Evolutionary conservation across 78 protist species (phyloP).

Genomic region (Dictyostelium brefeldianum): DNA sequence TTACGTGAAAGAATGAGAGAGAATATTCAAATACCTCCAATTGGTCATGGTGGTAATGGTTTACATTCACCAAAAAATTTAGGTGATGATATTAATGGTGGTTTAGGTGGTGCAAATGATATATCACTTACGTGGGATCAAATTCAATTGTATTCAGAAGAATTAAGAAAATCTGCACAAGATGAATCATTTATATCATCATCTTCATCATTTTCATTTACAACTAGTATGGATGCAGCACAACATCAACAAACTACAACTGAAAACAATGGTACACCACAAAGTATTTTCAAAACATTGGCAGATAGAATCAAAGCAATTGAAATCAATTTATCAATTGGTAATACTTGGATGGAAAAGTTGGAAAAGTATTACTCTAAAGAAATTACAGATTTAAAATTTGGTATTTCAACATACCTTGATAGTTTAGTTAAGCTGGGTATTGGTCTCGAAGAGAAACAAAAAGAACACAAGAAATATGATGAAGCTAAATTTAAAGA

Average conservation of each 20-base stretch:
- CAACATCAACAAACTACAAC: not conserved
- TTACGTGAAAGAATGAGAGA: conserved; percentile 14
- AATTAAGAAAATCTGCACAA: not conserved
- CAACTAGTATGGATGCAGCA: not conserved
- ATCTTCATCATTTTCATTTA: conserved; percentile 3
- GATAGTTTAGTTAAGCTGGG: conserved; percentile 21
- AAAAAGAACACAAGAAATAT: not conserved
- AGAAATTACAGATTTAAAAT: not conserved
- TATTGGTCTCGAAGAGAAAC: conserved; percentile 10
- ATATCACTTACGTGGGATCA: not conserved
- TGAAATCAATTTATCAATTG: conserved; percentile 75
- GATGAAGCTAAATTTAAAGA: not conserved
- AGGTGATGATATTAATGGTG: not conserved
- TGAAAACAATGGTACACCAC: conserved; percentile 9
- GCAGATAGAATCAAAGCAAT: conserved; percentile 55
- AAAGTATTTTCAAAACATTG: conserved; percentile 64
- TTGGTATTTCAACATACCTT: not conserved
- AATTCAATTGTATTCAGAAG: not conserved
- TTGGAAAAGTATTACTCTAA: conserved; percentile 17
- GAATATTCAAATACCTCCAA: conserved; percentile 1
- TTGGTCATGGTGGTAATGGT: not conserved
- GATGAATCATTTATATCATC: not conserved
- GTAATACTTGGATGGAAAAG: conserved; percentile 47
- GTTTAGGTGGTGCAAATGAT: not conserved
- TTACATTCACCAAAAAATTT: not conserved